Base-by-base conservation (phyloP, 176 grass and related monocot species). In the Puya raimondii region DNA sequence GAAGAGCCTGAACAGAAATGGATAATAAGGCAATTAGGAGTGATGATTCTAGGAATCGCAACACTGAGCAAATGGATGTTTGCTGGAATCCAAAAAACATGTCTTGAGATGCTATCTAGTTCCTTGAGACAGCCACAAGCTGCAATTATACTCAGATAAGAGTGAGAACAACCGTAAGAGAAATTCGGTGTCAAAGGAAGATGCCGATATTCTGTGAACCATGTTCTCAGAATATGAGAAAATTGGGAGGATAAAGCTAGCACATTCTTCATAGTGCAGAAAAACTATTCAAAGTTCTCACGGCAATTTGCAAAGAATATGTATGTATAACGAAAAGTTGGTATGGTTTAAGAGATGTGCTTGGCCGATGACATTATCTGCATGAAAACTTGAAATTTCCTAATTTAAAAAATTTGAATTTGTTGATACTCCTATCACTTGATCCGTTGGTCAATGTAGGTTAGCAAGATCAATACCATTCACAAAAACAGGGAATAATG, bases 1-100 rank as follows among this genome's bases (percentile, higher is more conserved):
- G 66, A 91, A 96, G 63, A 96, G 58, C 91, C 91, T 96, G 75
- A 26, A 65, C 51, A 14, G 61, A 70, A 29, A 74, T 48, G 18
- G 64, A 52, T 42, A 53, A 53, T 53, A 26, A 26, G 25, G 25
- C 25, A 26, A 26, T 26, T 26, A 26, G 25, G 25, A 26, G 25
- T 26, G 25, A 26, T 58, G 53, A 58, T 14, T 58, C 18, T 17
- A 20, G 53, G 53, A 58, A 58, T 58, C 53, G 18, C 16, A 12
- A 58, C 53, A 11, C 56, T 7, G 21, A 61, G 4, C 12, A 61
- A 61, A 61, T 18, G 16, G 56, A 22, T 22, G 56, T 61, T 42
- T 6, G 56, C 9, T 16, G 54, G 54, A 17, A 59, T 20, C n/a
- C 8, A 59, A 59, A 59, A 59, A 56, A n/a, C 56, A 61, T 20